Percentiles rank a stretch among this genome's conserved stretches.
Conservation (phyloP, 2,329 filamentous ascomycete species). For the Hysterium pulicare region DNA sequence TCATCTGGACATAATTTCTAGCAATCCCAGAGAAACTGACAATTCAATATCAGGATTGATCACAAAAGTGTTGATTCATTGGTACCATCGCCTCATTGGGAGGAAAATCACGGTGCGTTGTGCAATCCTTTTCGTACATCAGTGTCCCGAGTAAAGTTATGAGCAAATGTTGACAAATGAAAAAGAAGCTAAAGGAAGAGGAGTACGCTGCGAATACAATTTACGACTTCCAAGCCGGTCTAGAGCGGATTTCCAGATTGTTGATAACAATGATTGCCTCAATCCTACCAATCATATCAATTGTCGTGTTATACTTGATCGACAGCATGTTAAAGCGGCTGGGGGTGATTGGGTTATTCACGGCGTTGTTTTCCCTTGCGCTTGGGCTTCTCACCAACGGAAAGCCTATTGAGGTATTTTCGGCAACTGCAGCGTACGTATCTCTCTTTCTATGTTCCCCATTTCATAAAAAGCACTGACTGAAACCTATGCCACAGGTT, state of each 20-base stretch:
- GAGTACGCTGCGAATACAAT: not conserved
- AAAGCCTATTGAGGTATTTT: slow-evolving; percentile 4
- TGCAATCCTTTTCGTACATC: not conserved
- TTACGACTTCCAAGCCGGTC: not conserved
- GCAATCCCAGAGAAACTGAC: slow-evolving; percentile 1
- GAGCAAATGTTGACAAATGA: not conserved
- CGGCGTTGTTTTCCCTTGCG: slow-evolving; percentile 2
- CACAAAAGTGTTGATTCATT: not conserved
- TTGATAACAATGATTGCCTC: slow-evolving; percentile 1
- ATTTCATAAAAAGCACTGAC: not conserved
- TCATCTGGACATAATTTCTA: not conserved
- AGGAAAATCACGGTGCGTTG: not conserved
- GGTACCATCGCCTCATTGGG: slow-evolving; percentile 6
- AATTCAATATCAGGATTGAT: not conserved
- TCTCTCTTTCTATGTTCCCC: not conserved
- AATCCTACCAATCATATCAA: slow-evolving; percentile 2
- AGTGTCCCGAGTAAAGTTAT: not conserved
- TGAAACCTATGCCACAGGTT: not conserved
- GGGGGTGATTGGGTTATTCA: slow-evolving; percentile 3
- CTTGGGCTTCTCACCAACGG: slow-evolving; percentile 4
- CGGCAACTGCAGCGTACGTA: slow-evolving; percentile 7
- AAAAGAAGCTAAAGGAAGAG: not conserved
- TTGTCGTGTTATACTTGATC: slow-evolving; percentile 4
- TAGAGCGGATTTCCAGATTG: not conserved
- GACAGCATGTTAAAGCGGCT: slow-evolving; percentile 3